A percentile compares a stretch with the other conserved stretches of the same genome.
Evolutionary conservation across 2,329 filamentous ascomycete species (phyloP).

Genomic region (Colletotrichum eremochloae): DNA sequence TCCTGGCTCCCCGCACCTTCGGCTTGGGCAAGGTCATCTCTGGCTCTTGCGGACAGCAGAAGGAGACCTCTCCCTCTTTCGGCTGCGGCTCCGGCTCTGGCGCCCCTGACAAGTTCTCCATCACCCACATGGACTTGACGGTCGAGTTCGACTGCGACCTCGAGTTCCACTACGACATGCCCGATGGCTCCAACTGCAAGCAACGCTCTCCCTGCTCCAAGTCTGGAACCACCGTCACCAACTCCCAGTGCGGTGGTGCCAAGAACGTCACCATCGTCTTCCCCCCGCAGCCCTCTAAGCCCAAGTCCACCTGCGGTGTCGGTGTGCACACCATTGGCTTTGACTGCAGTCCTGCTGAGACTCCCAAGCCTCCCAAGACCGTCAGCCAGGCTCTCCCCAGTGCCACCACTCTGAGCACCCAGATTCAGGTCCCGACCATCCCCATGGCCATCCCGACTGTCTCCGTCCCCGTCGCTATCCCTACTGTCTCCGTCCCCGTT

Average conservation of each 20-base stretch:
- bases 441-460: constrained; percentile 39
- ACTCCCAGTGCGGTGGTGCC: constrained; percentile 93
- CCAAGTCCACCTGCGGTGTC: constrained; percentile 74
- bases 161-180: constrained; percentile 90
- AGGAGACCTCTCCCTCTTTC: constrained; percentile 69
- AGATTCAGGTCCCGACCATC: constrained; percentile 43
- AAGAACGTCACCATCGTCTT: constrained; percentile 81
- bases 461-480: constrained; percentile 35
- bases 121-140: constrained; percentile 79
- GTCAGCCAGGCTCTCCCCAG: constrained; percentile 32
- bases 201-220: constrained; percentile 77
- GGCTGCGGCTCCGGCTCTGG: constrained; percentile 59
- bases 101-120: constrained; percentile 74
- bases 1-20: constrained; percentile 64
- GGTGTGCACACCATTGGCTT: constrained; percentile 82
- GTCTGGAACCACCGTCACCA: constrained; percentile 78
- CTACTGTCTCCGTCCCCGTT: constrained; percentile 29
- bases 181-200: constrained; percentile 85
- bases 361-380: constrained; percentile 37
- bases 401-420: constrained; percentile 40
- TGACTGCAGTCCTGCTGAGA: constrained; percentile 67
- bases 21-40: constrained; percentile 70
- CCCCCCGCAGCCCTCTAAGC: constrained; percentile 67
- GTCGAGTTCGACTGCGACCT: constrained; percentile 82
- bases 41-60: constrained; percentile 63